Percentiles rank a stretch among this genome's conserved stretches.
These are phyloP conservation scores for Suillus subalutaceus DNA, from an alignment of 768 basidiomycete species.

Conservation along the genomic window DNA sequence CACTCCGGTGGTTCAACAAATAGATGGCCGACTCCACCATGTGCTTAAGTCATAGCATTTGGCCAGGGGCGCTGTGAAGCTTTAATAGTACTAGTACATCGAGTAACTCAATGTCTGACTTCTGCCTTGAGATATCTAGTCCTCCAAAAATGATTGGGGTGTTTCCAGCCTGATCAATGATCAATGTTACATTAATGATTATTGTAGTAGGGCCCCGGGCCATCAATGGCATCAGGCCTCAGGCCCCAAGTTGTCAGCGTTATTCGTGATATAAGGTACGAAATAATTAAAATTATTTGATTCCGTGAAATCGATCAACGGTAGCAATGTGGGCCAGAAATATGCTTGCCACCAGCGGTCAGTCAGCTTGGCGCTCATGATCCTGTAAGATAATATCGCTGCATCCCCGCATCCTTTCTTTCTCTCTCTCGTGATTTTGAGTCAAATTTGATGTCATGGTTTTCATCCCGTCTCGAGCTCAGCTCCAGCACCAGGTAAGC, in stretches of 20 bases:
- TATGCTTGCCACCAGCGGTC: constrained; percentile 6
- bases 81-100: neutral
- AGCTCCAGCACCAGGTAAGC: constrained; percentile 1
- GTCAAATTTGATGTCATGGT: constrained; percentile 26
- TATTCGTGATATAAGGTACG: constrained; percentile 8
- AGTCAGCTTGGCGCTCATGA: constrained; percentile 4
- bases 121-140: neutral
- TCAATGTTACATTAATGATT: neutral
- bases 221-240: too few relatives aligned
- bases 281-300: neutral
- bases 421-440: neutral
- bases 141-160: neutral
- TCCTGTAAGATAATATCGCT: constrained; percentile 21
- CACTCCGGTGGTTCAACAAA: neutral
- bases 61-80: too few relatives aligned
- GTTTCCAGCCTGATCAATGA: neutral
- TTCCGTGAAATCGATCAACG: constrained; percentile 19
- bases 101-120: neutral
- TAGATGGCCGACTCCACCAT: neutral
- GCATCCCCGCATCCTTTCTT: constrained; percentile 1
- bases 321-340: constrained; percentile 17
- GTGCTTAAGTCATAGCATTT: neutral
- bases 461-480: constrained; percentile 7
- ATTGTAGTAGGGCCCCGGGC: too few relatives aligned
- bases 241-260: neutral